These are phyloP conservation scores for Lupinus albus DNA, from an alignment of 306 rosid genomes.

Conservation along the genomic window DNA sequence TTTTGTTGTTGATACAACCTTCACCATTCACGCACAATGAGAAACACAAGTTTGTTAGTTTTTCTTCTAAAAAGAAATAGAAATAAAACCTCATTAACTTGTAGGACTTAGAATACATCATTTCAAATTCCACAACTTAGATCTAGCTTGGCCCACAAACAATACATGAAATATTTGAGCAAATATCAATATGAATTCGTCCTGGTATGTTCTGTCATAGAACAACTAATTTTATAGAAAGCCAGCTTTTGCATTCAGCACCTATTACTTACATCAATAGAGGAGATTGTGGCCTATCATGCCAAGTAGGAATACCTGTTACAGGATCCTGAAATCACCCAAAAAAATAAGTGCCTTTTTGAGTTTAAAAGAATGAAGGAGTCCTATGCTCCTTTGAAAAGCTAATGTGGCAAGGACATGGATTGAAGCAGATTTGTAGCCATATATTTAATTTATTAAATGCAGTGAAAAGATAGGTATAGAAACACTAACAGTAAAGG, in stretches of 20 bases:
- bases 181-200: slow-evolving; percentile 22
- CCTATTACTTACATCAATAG: slow-evolving; percentile 61
- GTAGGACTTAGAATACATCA: slow-evolving; percentile 27
- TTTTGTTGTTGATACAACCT: slow-evolving; percentile 12
- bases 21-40: slow-evolving; percentile 12
- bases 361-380: slow-evolving; percentile 28
- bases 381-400: slow-evolving; percentile 1
- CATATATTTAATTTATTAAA: slow-evolving; percentile 9
- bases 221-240: slow-evolving; percentile 7
- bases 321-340: slow-evolving; percentile 72
- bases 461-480: slow-evolving; percentile 7
- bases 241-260: slow-evolving; percentile 15
- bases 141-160: slow-evolving; percentile 18
- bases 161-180: slow-evolving; percentile 18
- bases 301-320: slow-evolving; percentile 76
- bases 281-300: slow-evolving; percentile 65
- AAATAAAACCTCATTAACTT: background rate
- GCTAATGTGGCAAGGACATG: background rate
- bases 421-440: slow-evolving; percentile 12
- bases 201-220: slow-evolving; percentile 1
- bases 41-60: background rate
- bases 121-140: slow-evolving; percentile 18
- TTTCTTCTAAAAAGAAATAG: background rate
- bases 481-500: slow-evolving; percentile 70
- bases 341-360: slow-evolving; percentile 25